These are phyloP conservation scores for Chamaecrista fasciculata DNA, from an alignment of 306 rosid genomes.

Conservation along the genomic window DNA sequence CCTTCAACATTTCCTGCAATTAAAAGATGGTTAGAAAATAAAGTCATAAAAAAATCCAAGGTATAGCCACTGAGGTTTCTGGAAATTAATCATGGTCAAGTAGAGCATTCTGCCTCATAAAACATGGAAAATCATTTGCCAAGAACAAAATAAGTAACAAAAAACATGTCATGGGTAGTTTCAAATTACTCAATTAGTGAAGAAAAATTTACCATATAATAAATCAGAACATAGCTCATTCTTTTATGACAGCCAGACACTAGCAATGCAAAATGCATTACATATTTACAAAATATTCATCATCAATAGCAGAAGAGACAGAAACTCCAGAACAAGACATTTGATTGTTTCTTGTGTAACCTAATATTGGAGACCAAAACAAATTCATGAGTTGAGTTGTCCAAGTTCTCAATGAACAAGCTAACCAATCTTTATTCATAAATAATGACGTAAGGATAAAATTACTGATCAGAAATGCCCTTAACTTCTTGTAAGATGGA, in stretches of 20 bases:
- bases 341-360: background rate
- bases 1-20: slow-evolving; percentile 97
- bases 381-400: background rate
- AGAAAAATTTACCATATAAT: background rate
- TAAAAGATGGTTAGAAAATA: slow-evolving; percentile 14
- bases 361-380: background rate
- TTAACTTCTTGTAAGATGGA: background rate
- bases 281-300: background rate
- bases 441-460: background rate
- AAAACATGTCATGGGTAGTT: background rate
- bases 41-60: background rate
- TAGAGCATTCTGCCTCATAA: background rate
- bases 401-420: background rate
- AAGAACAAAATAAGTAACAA: background rate
- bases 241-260: background rate
- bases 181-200: background rate
- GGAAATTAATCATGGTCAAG: background rate
- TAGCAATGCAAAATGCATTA: background rate
- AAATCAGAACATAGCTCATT: background rate
- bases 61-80: background rate
- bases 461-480: background rate
- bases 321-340: background rate
- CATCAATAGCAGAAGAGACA: background rate
- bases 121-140: background rate
- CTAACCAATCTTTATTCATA: background rate